Evolutionary conservation across 208 protist genomes (phyloP).

Genomic region (Strigomonas galati): DNA sequence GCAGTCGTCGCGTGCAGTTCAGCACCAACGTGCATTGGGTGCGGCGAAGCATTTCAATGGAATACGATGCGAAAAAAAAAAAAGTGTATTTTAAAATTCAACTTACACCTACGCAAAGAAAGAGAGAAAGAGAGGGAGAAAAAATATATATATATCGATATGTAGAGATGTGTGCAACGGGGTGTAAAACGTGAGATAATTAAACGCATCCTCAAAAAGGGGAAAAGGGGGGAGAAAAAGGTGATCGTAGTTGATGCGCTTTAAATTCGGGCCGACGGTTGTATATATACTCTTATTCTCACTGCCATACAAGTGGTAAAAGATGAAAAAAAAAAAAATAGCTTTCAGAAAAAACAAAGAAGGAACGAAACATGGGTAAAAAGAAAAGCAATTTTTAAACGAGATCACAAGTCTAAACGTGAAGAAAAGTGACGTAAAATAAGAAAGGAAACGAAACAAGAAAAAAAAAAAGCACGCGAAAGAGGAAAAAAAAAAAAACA

Average conservation of each 20-base stretch:
- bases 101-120: too few species aligned
- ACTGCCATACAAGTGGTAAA: neutral
- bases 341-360: slow-evolving; percentile 3
- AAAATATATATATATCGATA: neutral
- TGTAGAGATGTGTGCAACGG: neutral
- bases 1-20: too few species aligned
- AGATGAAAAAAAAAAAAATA: neutral
- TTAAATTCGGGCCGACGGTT: too few species aligned
- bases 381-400: slow-evolving; percentile 16
- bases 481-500: neutral
- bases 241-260: slow-evolving; percentile 5
- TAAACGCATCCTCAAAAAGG: slow-evolving; percentile 8
- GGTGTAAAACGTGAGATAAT: neutral
- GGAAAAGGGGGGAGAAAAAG: slow-evolving; percentile 18
- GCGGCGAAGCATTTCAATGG: too few species aligned
- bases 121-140: too few species aligned
- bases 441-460: neutral
- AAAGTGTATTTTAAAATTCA: too few species aligned
- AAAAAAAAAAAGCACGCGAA: slow-evolving; percentile 12
- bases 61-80: neutral
- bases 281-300: too few species aligned
- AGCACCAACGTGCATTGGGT: too few species aligned
- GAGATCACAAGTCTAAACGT: neutral
- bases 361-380: slow-evolving; percentile 14
- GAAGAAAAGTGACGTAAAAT: neutral